Conservation (phyloP, 441 rosid species). For the Euphorbia corollata region DNA sequence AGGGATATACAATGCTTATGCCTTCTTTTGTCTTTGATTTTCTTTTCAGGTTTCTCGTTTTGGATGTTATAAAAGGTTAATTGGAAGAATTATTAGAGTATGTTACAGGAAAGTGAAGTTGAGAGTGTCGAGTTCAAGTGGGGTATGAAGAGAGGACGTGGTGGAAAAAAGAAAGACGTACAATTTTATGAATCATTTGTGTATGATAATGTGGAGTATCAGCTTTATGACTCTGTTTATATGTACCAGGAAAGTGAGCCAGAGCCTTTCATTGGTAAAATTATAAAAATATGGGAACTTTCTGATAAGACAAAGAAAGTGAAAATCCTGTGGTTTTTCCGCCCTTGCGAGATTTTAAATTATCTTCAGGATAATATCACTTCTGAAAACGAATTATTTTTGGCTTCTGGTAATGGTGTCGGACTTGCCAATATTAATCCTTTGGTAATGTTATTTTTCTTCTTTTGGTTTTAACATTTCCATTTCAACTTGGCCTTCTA, state of each 20-base stretch:
- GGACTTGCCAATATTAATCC: slow-evolving; percentile 68
- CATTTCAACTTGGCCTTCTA: too few species aligned
- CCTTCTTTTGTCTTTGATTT: background rate
- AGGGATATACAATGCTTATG: background rate
- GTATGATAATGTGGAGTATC: slow-evolving; percentile 56
- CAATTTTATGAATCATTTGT: slow-evolving; percentile 65
- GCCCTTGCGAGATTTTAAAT: slow-evolving; percentile 49
- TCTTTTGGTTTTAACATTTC: background rate
- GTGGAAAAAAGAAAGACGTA: slow-evolving; percentile 59
- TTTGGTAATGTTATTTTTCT: slow-evolving; percentile 50
- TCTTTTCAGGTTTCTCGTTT: slow-evolving; percentile 19
- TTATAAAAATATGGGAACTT: slow-evolving; percentile 68
- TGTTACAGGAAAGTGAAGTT: slow-evolving; percentile 37
- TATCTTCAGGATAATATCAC: slow-evolving; percentile 33
- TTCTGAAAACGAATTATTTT: slow-evolving; percentile 55
- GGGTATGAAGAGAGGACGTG: slow-evolving; percentile 57
- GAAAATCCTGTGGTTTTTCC: slow-evolving; percentile 77
- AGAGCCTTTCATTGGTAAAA: slow-evolving; percentile 66
- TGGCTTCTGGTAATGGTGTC: slow-evolving; percentile 75
- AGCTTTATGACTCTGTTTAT: slow-evolving; percentile 62
- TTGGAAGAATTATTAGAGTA: slow-evolving; percentile 28
- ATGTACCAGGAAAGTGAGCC: slow-evolving; percentile 32
- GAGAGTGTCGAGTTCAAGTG: slow-evolving; percentile 57
- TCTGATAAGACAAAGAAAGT: slow-evolving; percentile 42
- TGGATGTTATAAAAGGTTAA: slow-evolving; percentile 1